Base-by-base conservation (phyloP, 345 rosid genomes). In the Clarkia xantiana region DNA sequence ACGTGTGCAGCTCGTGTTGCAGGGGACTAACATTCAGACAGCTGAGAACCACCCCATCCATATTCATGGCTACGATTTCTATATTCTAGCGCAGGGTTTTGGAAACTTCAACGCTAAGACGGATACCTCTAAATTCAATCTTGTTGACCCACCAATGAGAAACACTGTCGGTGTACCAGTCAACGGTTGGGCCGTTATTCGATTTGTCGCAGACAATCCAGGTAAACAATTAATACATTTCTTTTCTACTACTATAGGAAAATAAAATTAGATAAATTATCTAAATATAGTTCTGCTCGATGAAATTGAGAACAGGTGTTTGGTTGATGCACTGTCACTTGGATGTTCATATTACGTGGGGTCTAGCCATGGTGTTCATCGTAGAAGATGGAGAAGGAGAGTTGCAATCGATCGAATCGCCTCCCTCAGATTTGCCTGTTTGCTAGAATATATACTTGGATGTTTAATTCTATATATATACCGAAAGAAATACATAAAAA, bases 301-400 rank as follows among this genome's bases (percentile, higher is more conserved):
- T 12, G 19, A 8, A 34, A 10, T 14, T 15, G 42, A n/a, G 15
- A 57, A 67, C 65, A 84, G 97, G 97, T 20, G 84, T 80, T 41
- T 90, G 95, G 97, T 11, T 90, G 47, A 75, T 85, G 95, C 97
- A 89, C 56, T 85, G 95, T 61, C 97, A 85, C 74, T 71, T 89
- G 79, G 97, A 89, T 62, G 91, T 79, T 61, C 97, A 90, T 45
- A 77, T 90, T 18, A 45, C 68, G 0, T 85, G 94, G 97, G 95
- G 97, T 9, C 14, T 90, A 46, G 91, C 94, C 17, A 79, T 71
- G 94, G 91, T 82, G 23, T 90, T 90, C 62, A 17, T 86, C 55
- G 97, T 90, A 1, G 91, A 86, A 8, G 61, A 90, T 50, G 95
- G 97, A 49, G 44, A 61, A 4, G 88, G 94, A 48, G 74, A 56